Percentiles rank a stretch among this genome's conserved stretches.
phyloP scores from a whole-genome alignment of 148 eudicot genomes.

The Polygonum aviculare region DNA sequence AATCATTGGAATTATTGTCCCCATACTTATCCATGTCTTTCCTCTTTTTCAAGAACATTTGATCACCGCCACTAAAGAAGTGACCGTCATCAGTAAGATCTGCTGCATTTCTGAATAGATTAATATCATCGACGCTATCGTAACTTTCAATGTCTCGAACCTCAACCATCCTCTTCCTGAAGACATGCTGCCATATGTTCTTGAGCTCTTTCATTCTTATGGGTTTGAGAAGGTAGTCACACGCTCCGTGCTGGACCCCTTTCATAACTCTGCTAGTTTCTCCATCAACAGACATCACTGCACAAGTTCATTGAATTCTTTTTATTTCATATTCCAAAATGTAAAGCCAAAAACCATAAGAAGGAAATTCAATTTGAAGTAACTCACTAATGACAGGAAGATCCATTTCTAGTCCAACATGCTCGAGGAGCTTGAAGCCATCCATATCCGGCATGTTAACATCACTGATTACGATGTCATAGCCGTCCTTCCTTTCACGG shows the following conservation, averaged over 20 bases:
- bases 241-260: slow-evolving; percentile 98
- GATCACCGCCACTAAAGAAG: slow-evolving; percentile 44
- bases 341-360: not conserved
- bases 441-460: slow-evolving; percentile 38
- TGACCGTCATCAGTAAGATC: slow-evolving; percentile 46
- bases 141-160: slow-evolving; percentile 68
- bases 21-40: slow-evolving; percentile 56
- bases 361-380: not conserved
- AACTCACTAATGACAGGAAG: slow-evolving; percentile 62
- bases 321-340: not conserved
- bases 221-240: slow-evolving; percentile 94
- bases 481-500: slow-evolving; percentile 37
- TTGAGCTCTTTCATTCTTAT: slow-evolving; percentile 94
- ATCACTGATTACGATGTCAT: slow-evolving; percentile 62
- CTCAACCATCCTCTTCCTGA: slow-evolving; percentile 73
- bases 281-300: slow-evolving; percentile 99
- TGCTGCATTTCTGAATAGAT: slow-evolving; percentile 39
- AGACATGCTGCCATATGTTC: slow-evolving; percentile 97
- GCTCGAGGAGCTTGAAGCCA: slow-evolving; percentile 56
- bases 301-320: slow-evolving; percentile 15
- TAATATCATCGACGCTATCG: slow-evolving; percentile 50
- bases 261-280: slow-evolving; percentile 96
- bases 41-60: slow-evolving; percentile 44
- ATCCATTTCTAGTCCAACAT: slow-evolving; percentile 70
- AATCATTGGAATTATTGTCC: slow-evolving; percentile 46